Evolutionary conservation across 495 filamentous ascomycete genomes (phyloP), one percentile per base, ranked within the genome.

Genomic region (Pseudoneurospora amorphoporcata): DNA sequence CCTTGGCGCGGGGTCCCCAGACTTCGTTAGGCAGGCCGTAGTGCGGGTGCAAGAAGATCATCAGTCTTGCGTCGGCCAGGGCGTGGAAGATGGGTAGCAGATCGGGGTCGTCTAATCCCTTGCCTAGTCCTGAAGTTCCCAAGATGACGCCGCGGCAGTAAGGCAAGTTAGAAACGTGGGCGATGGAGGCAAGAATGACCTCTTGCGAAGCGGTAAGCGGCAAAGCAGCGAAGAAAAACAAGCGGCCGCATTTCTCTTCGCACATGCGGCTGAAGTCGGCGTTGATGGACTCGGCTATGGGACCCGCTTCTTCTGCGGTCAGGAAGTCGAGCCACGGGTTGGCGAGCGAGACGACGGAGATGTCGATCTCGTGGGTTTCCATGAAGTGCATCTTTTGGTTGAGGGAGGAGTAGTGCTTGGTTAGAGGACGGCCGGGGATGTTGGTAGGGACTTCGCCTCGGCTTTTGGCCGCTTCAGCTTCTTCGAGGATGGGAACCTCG

Each of bases 251-350:
- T 79, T 91, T 79, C 77, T 81, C 39, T 42, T 78, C 75, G 80
- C 94, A 97, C 75, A 91, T 88, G 12, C 78, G 71, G 70, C 93
- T 86, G 38, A 97, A 88, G 53, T 94, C 92, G 74, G 91, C 83
- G 81, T 97, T 98, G 79, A 97, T 88, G 5, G 79, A 82, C 41
- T 84, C 72, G 0, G 93, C 92, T 72, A 88, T 87, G 53, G 82
- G 78, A 14, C 86, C 87, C 3, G 92, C 92, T 72, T 91, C 87
- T 29, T 81, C 75, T 0, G 89, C 75, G 0, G 87, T 83, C 0
- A 97, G 83, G 78, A 97, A 97, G 80, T 97, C 95, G 1, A 98
- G 88, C 95, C 95, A 98, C 1, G 95, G 95, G 79, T 98, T 98
- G 32, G 95, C 95, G 58, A 97, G 90, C 0, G 92, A 94, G 78